These are phyloP conservation scores for Beverwykella pulmonaria DNA, from an alignment of 495 filamentous ascomycete genomes.

Conservation along the genomic window DNA sequence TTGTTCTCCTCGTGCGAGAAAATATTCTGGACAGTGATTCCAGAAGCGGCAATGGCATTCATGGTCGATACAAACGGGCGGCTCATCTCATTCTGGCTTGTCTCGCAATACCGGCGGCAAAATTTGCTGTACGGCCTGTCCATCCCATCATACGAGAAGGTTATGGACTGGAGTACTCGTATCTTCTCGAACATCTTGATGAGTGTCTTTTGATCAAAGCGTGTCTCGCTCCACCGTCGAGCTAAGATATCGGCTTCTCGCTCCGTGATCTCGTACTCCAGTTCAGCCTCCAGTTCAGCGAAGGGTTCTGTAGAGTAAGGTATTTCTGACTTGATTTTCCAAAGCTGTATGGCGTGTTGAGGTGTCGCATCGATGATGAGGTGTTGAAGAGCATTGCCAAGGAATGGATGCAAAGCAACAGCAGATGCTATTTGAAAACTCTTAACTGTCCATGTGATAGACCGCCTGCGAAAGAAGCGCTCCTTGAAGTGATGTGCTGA, in stretches of 20 bases:
- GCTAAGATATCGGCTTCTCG: not conserved
- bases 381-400: slow-evolving; percentile 14
- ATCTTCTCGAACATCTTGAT: slow-evolving; percentile 9
- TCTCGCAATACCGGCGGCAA: slow-evolving; percentile 25
- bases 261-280: not conserved
- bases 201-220: slow-evolving; percentile 14
- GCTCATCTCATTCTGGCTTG: slow-evolving; percentile 34
- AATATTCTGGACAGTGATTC: slow-evolving; percentile 15
- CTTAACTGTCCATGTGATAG: slow-evolving; percentile 7
- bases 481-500: slow-evolving; percentile 16
- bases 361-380: slow-evolving; percentile 30
- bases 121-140: slow-evolving; percentile 7
- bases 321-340: slow-evolving; percentile 7
- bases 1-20: not conserved
- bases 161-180: slow-evolving; percentile 4
- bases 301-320: not conserved
- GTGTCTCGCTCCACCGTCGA: slow-evolving; percentile 25
- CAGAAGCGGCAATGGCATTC: slow-evolving; percentile 19
- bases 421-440: slow-evolving; percentile 4
- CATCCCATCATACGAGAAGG: slow-evolving; percentile 26
- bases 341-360: slow-evolving; percentile 14
- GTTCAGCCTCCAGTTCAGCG: not conserved
- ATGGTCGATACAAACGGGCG: slow-evolving; percentile 29
- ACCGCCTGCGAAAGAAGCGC: slow-evolving; percentile 19
- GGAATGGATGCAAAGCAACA: not conserved